Conservation (phyloP, 2,329 filamentous ascomycete species). For the Akanthomyces muscarius region DNA sequence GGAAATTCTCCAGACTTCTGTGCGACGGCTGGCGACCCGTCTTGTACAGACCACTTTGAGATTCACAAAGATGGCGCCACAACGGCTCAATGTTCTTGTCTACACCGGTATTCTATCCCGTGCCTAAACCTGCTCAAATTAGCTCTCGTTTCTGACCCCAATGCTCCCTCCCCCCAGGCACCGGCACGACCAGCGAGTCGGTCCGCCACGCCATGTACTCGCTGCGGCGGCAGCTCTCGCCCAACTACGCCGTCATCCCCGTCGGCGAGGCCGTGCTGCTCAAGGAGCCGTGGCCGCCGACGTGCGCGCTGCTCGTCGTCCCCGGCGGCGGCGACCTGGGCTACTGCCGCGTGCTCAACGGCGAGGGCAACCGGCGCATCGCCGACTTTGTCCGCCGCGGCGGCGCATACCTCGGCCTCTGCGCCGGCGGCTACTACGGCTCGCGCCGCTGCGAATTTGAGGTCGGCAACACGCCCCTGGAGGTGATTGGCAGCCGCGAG, state of each 20-base stretch:
- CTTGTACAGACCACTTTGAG: slow-evolving; percentile 13
- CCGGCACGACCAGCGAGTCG: slow-evolving; percentile 81
- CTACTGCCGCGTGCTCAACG: slow-evolving; percentile 85
- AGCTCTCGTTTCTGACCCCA: background rate
- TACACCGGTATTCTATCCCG: slow-evolving; percentile 68
- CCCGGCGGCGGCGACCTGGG: slow-evolving; percentile 92
- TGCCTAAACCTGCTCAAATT: background rate
- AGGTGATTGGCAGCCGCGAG: slow-evolving; percentile 82
- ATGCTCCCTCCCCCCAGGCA: slow-evolving; percentile 49
- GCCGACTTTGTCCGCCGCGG: slow-evolving; percentile 79
- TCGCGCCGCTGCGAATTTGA: slow-evolving; percentile 83
- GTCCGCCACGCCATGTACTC: slow-evolving; percentile 86
- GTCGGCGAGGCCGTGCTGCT: slow-evolving; percentile 73
- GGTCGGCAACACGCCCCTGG: slow-evolving; percentile 69
- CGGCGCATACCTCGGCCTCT: slow-evolving; percentile 84
- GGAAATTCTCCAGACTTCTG: slow-evolving; percentile 13
- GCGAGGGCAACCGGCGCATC: slow-evolving; percentile 80
- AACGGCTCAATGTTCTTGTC: slow-evolving; percentile 84
- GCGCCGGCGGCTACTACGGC: slow-evolving; percentile 92
- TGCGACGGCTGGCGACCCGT: slow-evolving; percentile 8
- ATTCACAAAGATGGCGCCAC: slow-evolving; percentile 52
- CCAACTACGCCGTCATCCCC: slow-evolving; percentile 89
- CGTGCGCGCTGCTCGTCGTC: slow-evolving; percentile 85
- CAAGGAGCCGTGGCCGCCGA: slow-evolving; percentile 85
- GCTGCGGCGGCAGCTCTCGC: slow-evolving; percentile 77